Evolutionary conservation across 2,329 filamentous ascomycete genomes (phyloP), one percentile per base, ranked within the genome.

Genomic region (Aspergillus pseudotamarii): DNA sequence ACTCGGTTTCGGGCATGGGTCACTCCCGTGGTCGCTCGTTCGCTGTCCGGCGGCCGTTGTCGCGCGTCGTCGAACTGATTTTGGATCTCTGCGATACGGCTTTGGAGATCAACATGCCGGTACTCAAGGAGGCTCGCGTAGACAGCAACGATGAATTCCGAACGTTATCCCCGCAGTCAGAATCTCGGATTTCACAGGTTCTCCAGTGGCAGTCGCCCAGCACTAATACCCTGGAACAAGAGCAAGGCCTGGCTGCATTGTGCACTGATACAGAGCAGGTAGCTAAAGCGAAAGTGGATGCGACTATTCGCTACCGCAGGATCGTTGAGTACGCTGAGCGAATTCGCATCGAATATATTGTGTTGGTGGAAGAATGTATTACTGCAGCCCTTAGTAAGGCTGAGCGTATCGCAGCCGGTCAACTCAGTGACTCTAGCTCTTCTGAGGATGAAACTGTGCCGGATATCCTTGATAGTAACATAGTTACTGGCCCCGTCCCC

Each of bases 311-410:
- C 38, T 93, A 98, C 77, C 90, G 94, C 57, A 90, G 91, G 70
- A 96, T 98, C 57, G 89, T 99, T 36, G 95, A 99, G 76, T 99
- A 99, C 75, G 90, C 94, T 0, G 95, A 99, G 79, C 89, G 96
- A 36, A 97, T 99, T 67, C 91, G 96, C 4, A 86, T 97, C 54
- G 95, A 99, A 73, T 96, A 97, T 72, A 91, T 94, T 32, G 87
- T 96, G 30, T 84, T 97, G 62, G 94, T 99, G 2, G 93, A 98
- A 73, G 93, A 97, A 71, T 99, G 95, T 75, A 97, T 99, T 58
- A 90, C 96, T 64, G 93, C 93, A 65, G 95, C 95, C 10, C 86
- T 98, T 79, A 88, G 87, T 68, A 97, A 98, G 78, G 94, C 95
- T 59, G 91, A 92, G 60, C 90, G 90, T 57, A 94, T 97, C 69